phyloP scores from a whole-genome alignment of 495 filamentous ascomycete genomes.

The Diplogelasinospora grovesii region DNA sequence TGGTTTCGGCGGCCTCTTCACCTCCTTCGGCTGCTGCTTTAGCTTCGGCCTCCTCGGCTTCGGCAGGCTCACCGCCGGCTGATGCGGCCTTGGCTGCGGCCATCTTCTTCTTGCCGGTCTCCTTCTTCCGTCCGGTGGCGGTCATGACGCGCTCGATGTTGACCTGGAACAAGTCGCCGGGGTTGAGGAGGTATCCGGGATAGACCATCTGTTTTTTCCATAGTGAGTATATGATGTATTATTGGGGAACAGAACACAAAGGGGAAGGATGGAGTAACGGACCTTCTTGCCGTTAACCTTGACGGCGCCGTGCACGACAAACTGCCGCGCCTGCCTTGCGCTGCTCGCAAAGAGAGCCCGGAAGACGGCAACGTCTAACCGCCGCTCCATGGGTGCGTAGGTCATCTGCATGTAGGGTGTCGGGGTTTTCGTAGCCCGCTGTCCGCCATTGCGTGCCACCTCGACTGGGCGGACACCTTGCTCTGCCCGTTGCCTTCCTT shows the following conservation, averaged over 20 bases:
- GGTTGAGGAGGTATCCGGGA: slow-evolving; percentile 92
- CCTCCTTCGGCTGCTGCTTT: slow-evolving; percentile 17
- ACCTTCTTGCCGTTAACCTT: slow-evolving; percentile 96
- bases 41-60: slow-evolving; percentile 16
- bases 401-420: slow-evolving; percentile 91
- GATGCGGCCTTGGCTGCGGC: slow-evolving; percentile 28
- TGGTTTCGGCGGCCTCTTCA: slow-evolving; percentile 17
- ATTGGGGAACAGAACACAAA: too few relatives aligned
- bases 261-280: too few relatives aligned
- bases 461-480: too few relatives aligned
- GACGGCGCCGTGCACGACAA: slow-evolving; percentile 85
- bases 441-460: slow-evolving; percentile 1
- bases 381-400: slow-evolving; percentile 81
- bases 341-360: slow-evolving; percentile 91
- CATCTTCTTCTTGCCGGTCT: slow-evolving; percentile 19
- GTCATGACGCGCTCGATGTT: slow-evolving; percentile 79
- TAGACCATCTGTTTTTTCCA: slow-evolving; percentile 93
- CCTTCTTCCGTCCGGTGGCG: slow-evolving; percentile 56
- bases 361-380: slow-evolving; percentile 87
- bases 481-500: background rate
- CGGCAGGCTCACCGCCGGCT: slow-evolving; percentile 14
- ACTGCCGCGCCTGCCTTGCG: slow-evolving; percentile 87
- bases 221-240: too few relatives aligned
- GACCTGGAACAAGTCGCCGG: slow-evolving; percentile 96
- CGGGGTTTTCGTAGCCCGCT: background rate